phyloP scores from a whole-genome alignment of 352 stramenopile genomes.

The Pythium folliculosum region DNA sequence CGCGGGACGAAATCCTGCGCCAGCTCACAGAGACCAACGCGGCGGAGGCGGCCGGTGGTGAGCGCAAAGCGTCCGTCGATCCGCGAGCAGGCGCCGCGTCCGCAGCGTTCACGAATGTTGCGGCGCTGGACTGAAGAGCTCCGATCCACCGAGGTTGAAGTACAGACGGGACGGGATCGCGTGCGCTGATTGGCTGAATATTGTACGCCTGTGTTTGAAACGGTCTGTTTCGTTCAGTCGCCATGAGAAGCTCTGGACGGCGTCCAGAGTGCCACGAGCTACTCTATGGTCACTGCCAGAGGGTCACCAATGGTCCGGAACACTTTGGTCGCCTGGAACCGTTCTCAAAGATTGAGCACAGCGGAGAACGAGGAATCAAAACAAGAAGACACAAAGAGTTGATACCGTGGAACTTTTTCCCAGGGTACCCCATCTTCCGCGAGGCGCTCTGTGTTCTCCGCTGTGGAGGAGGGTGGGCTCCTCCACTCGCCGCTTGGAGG shows the following conservation, averaged over 20 bases:
- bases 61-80: no score
- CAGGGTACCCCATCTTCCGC: no score
- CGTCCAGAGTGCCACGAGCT: background rate
- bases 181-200: background rate
- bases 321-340: no score
- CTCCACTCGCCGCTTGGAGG: no score
- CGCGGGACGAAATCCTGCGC: conserved; percentile 54
- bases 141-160: background rate
- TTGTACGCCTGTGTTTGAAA: background rate
- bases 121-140: conserved; percentile 40
- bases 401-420: no score
- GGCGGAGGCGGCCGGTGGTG: background rate
- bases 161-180: background rate
- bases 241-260: background rate
- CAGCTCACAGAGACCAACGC: conserved; percentile 27
- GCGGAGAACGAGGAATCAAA: no score
- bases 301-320: background rate
- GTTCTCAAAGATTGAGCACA: no score
- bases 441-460: no score
- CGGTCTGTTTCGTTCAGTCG: background rate
- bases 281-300: background rate
- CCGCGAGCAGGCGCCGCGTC: no score
- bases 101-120: conserved; percentile 36
- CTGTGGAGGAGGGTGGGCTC: no score
- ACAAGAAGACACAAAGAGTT: no score